Evolutionary conservation across 441 rosid genomes (phyloP).

Genomic region (Bocquillonia castaneifolia): DNA sequence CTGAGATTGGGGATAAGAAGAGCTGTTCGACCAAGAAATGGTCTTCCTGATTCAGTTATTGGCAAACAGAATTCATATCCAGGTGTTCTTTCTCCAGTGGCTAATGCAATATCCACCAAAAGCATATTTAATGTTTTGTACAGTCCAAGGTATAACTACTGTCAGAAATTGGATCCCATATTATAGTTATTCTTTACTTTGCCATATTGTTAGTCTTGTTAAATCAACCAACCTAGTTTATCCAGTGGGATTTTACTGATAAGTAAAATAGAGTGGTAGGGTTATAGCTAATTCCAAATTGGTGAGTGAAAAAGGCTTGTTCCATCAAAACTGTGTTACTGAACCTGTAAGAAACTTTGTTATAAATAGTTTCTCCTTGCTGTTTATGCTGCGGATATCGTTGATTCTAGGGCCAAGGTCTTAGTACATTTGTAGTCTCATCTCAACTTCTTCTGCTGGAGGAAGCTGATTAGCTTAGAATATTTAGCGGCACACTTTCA

Average conservation of each 20-base stretch:
- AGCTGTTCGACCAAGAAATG: slow-evolving; percentile 60
- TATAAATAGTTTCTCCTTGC: not conserved
- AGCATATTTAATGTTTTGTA: slow-evolving; percentile 69
- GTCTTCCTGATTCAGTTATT: slow-evolving; percentile 61
- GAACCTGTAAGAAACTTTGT: not conserved
- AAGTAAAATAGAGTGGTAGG: not conserved
- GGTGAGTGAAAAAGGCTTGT: not conserved
- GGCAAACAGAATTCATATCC: slow-evolving; percentile 51
- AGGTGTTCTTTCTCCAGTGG: slow-evolving; percentile 51
- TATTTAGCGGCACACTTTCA: not conserved
- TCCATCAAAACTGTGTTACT: not conserved
- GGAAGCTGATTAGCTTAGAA: not conserved
- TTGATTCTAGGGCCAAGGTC: not conserved
- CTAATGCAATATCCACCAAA: slow-evolving; percentile 63
- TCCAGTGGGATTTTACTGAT: not conserved
- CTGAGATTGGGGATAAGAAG: slow-evolving; percentile 84
- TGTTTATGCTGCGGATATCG: not conserved
- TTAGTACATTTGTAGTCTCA: not conserved
- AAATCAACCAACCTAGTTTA: not conserved
- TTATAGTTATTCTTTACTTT: not conserved
- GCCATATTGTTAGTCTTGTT: not conserved
- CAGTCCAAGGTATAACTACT: slow-evolving; percentile 68
- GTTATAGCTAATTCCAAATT: not conserved
- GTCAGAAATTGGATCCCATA: not conserved
- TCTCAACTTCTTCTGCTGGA: not conserved